Percentiles rank a stretch among this genome's conserved stretches.
Evolutionary conservation across 805 yeast genomes (phyloP).

Genomic region (Geotrichum ghanense): DNA sequence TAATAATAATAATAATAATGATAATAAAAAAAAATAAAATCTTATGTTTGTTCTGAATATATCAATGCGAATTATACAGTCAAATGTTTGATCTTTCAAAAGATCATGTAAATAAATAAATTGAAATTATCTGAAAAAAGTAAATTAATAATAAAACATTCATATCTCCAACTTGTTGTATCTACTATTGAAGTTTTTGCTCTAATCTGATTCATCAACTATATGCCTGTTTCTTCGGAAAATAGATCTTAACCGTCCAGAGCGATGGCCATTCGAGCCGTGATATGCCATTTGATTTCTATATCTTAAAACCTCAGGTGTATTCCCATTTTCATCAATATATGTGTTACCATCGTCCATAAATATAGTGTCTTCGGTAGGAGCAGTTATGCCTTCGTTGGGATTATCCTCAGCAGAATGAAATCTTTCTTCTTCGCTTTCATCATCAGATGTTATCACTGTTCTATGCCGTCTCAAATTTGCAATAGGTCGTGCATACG

Average conservation of each 20-base stretch:
- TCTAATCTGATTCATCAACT: too few relatives aligned
- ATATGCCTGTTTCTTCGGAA: too few relatives aligned
- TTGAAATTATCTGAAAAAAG: too few relatives aligned
- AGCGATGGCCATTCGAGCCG: not conserved
- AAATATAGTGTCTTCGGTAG: not conserved
- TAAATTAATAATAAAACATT: not conserved
- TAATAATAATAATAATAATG: too few relatives aligned
- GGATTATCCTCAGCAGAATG: not conserved
- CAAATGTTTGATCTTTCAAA: too few relatives aligned
- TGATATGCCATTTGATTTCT: not conserved
- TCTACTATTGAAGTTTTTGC: too few relatives aligned
- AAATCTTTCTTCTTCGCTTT: not conserved
- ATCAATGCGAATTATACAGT: too few relatives aligned
- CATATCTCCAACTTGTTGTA: not conserved
- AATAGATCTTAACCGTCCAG: too few relatives aligned
- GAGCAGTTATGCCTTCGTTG: not conserved
- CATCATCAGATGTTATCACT: not conserved
- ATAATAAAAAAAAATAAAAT: too few relatives aligned
- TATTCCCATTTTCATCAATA: not conserved
- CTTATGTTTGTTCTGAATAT: too few relatives aligned
- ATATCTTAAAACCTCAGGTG: not conserved
- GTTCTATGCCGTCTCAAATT: not conserved
- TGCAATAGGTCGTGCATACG: not conserved
- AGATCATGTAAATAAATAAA: too few relatives aligned
- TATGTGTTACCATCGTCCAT: not conserved